These are phyloP conservation scores for Saccharata proteae DNA, from an alignment of 2,329 filamentous ascomycete species.

Conservation along the genomic window DNA sequence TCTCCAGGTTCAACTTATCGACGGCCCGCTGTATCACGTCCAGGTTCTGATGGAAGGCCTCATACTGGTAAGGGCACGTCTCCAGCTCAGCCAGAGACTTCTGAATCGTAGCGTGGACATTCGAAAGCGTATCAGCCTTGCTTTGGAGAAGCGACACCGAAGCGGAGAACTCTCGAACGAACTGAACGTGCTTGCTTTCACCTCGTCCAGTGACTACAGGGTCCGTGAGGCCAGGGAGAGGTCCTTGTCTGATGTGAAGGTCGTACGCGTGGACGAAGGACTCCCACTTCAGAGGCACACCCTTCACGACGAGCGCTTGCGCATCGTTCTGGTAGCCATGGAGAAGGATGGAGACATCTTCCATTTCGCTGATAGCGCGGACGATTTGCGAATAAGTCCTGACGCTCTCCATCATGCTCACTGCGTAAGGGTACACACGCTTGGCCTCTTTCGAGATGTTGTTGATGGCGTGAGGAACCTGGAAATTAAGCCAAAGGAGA, in stretches of 20 bases:
- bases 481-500: constrained; percentile 85
- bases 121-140: constrained; percentile 68
- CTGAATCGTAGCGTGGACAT: constrained; percentile 70
- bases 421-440: constrained; percentile 92
- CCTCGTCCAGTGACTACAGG: constrained; percentile 30
- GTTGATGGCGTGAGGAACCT: constrained; percentile 85
- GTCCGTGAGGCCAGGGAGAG: constrained; percentile 44
- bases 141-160: constrained; percentile 78
- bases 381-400: constrained; percentile 82
- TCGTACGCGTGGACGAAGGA: constrained; percentile 97
- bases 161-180: constrained; percentile 84
- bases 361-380: constrained; percentile 72
- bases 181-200: constrained; percentile 92
- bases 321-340: constrained; percentile 89
- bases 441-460: constrained; percentile 98
- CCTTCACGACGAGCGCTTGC: constrained; percentile 70
- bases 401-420: constrained; percentile 98
- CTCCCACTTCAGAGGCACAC: constrained; percentile 87
- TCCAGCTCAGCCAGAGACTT: constrained; percentile 74
- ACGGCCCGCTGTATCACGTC: constrained; percentile 84
- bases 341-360: constrained; percentile 73
- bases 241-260: constrained; percentile 59
- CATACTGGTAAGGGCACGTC: constrained; percentile 68
- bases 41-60: constrained; percentile 68
- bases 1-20: constrained; percentile 91